These are phyloP conservation scores for Colletotrichum endophyticum DNA, from an alignment of 2,329 filamentous ascomycete genomes.

Conservation along the genomic window DNA sequence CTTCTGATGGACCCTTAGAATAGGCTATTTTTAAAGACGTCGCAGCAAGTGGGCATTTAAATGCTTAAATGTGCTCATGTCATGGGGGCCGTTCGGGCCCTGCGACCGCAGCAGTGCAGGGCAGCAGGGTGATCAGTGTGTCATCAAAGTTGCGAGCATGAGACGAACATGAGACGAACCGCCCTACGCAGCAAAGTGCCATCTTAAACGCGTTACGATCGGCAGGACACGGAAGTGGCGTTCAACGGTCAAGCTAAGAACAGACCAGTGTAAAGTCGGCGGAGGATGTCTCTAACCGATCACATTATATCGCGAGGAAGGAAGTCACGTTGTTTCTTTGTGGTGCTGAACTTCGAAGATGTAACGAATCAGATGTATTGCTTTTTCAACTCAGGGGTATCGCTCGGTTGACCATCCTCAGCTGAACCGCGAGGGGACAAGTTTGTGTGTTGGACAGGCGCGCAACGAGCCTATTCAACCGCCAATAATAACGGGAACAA, in stretches of 20 bases:
- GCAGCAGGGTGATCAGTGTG: neutral
- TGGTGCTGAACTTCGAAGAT: neutral
- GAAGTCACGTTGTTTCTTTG: rapidly evolving
- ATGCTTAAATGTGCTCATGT: neutral
- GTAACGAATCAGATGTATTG: neutral
- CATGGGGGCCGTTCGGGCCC: neutral
- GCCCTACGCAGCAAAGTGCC: neutral
- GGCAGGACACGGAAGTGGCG: neutral
- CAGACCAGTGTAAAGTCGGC: rapidly evolving
- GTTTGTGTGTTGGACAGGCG: neutral
- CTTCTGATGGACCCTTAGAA: neutral
- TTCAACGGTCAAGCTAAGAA: neutral
- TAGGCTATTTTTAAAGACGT: neutral
- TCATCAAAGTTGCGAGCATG: neutral
- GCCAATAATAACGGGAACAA: neutral
- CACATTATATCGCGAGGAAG: neutral
- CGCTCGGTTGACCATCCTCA: neutral
- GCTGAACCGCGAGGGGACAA: neutral
- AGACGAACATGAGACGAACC: neutral
- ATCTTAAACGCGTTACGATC: neutral
- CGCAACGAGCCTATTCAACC: neutral
- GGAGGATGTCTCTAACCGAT: rapidly evolving
- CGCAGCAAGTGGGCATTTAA: neutral
- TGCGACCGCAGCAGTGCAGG: neutral
- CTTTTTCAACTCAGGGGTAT: neutral